Evolutionary conservation across 345 rosid genomes (phyloP).

Genomic region (Melaleuca quinquenervia): DNA sequence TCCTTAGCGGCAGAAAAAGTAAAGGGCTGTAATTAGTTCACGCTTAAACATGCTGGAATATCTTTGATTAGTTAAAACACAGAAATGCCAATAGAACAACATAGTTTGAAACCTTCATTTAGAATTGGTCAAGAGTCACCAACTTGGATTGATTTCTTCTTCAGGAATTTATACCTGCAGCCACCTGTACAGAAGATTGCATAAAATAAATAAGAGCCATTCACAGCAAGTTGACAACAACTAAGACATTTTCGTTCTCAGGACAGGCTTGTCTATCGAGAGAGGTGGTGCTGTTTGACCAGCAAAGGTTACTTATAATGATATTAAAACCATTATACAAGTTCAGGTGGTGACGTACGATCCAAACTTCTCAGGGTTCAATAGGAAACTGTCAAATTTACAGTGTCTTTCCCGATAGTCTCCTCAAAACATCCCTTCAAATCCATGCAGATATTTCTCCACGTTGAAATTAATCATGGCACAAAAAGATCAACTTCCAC

Average conservation of each 20-base stretch:
- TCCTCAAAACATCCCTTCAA: not conserved
- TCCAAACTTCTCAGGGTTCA: not conserved
- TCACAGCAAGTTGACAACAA: not conserved
- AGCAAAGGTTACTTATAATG: not conserved
- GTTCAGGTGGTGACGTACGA: not conserved
- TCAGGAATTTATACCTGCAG: not conserved
- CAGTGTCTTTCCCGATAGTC: not conserved
- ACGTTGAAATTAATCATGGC: not conserved
- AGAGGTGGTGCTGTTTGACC: not conserved
- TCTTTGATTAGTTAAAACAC: not conserved
- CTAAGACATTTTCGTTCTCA: not conserved
- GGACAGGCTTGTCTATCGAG: not conserved
- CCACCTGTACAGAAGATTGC: not conserved
- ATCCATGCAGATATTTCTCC: not conserved
- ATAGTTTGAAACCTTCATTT: not conserved
- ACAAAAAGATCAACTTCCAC: not conserved
- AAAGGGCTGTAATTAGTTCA: not conserved
- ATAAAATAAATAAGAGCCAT: not conserved
- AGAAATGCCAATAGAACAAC: not conserved
- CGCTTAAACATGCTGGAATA: not conserved
- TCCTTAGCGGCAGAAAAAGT: not conserved
- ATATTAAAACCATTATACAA: not conserved
- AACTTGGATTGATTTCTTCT: not conserved
- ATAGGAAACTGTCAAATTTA: not conserved
- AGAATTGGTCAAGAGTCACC: not conserved